phyloP scores from a whole-genome alignment of 495 filamentous ascomycete species.

The Podospora bellae-mahoneyi region DNA sequence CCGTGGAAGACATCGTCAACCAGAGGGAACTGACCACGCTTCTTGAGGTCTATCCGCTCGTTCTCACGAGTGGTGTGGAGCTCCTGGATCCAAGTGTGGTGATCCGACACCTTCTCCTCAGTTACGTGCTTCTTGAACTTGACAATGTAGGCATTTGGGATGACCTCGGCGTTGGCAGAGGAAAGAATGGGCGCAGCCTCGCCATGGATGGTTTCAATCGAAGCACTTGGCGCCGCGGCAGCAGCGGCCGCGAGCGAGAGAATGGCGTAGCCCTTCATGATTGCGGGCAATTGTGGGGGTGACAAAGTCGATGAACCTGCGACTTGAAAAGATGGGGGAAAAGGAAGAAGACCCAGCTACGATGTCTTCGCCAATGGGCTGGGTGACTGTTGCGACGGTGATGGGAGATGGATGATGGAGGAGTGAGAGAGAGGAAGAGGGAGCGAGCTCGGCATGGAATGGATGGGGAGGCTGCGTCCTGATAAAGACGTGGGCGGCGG shows the following conservation, averaged over 20 bases:
- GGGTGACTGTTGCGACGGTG: slow-evolving; percentile 31
- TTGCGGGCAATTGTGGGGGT: slow-evolving; percentile 33
- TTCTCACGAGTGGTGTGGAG: slow-evolving; percentile 62
- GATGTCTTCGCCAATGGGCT: slow-evolving; percentile 28
- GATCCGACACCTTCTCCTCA: slow-evolving; percentile 60
- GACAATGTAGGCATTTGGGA: slow-evolving; percentile 93
- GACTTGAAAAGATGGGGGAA: slow-evolving; percentile 35
- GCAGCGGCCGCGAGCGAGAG: slow-evolving; percentile 65
- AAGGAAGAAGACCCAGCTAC: slow-evolving; percentile 24
- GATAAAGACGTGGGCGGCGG: slow-evolving; percentile 32
- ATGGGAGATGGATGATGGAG: slow-evolving; percentile 36
- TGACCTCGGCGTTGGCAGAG: slow-evolving; percentile 63
- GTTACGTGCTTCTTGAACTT: slow-evolving; percentile 96
- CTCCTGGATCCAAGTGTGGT: slow-evolving; percentile 91
- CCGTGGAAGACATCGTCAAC: slow-evolving; percentile 71
- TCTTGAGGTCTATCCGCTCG: slow-evolving; percentile 73
- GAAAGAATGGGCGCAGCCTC: slow-evolving; percentile 86
- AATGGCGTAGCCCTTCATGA: slow-evolving; percentile 70
- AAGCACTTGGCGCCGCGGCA: slow-evolving; percentile 70
- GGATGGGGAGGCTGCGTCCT: slow-evolving; percentile 35
- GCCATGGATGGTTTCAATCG: slow-evolving; percentile 75
- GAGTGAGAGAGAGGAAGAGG: slow-evolving; percentile 33
- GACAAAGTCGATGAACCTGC: slow-evolving; percentile 41
- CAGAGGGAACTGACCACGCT: slow-evolving; percentile 77
- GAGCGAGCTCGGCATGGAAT: slow-evolving; percentile 23